A percentile compares a stretch with the other conserved stretches of the same genome.
phyloP scores from a whole-genome alignment of 2,329 filamentous ascomycete genomes.

The Cercospora citrullina region DNA sequence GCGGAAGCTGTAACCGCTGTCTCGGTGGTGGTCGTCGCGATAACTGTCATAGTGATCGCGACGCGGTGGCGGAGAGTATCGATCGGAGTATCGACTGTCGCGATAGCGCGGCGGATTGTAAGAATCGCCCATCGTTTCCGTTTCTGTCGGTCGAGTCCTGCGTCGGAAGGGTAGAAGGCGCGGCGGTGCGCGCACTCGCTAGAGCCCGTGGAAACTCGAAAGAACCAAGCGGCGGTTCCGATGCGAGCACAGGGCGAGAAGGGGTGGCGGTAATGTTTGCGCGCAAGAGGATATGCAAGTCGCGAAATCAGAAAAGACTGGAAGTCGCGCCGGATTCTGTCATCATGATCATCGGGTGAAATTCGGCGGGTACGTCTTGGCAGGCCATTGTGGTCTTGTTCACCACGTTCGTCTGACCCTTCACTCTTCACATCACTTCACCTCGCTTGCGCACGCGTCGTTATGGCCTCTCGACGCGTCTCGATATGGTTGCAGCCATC shows the following conservation, averaged over 20 bases:
- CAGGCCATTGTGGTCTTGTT: slow-evolving; percentile 1
- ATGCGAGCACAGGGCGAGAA: background rate
- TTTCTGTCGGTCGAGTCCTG: background rate
- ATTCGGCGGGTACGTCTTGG: slow-evolving; percentile 1
- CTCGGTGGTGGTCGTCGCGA: slow-evolving; percentile 7
- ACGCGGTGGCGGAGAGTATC: slow-evolving; percentile 4
- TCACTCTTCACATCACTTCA: background rate
- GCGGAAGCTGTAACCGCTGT: slow-evolving; percentile 29
- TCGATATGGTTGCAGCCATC: background rate
- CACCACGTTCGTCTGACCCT: background rate
- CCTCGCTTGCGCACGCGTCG: background rate
- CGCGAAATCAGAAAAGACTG: slow-evolving; percentile 1
- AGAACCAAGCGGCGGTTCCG: background rate
- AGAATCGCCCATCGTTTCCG: slow-evolving; percentile 17
- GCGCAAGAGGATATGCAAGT: slow-evolving; percentile 1
- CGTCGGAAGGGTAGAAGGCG: background rate
- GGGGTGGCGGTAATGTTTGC: background rate
- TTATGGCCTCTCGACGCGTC: background rate
- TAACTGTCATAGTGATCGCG: slow-evolving; percentile 16
- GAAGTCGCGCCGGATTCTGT: slow-evolving; percentile 3
- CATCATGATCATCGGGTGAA: slow-evolving; percentile 7
- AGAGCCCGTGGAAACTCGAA: background rate
- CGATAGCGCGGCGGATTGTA: slow-evolving; percentile 15
- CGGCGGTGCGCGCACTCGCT: background rate
- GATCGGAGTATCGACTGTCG: background rate